A percentile compares a stretch with the other conserved stretches of the same genome.
These are phyloP conservation scores for Coniochaeta sp. DNA, from an alignment of 2,329 filamentous ascomycete genomes.

Conservation along the genomic window DNA sequence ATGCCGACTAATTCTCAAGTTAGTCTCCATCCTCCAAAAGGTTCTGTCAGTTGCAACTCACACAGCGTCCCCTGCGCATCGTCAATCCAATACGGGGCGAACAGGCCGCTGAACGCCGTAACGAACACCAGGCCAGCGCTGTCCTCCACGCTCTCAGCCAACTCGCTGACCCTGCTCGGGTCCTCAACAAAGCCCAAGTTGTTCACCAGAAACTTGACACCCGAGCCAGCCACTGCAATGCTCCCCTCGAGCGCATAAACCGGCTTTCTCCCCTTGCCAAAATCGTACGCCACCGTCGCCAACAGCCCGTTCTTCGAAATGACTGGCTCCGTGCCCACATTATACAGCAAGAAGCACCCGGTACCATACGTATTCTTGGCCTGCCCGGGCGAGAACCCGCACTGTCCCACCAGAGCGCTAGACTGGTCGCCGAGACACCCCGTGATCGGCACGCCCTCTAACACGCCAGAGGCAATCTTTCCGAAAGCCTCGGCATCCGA, in stretches of 20 bases:
- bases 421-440: conserved; percentile 85
- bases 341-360: conserved; percentile 83
- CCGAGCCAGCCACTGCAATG: conserved; percentile 74
- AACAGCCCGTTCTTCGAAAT: conserved; percentile 77
- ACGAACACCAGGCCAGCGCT: conserved; percentile 83
- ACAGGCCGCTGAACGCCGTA: conserved; percentile 84
- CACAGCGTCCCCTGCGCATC: conserved; percentile 83
- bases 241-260: conserved; percentile 80
- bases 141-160: conserved; percentile 51
- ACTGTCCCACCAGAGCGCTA: conserved; percentile 76
- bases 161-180: conserved; percentile 38
- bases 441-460: conserved; percentile 67
- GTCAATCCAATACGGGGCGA: conserved; percentile 92
- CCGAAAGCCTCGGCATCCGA: conserved; percentile 70
- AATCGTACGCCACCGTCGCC: conserved; percentile 81
- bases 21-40: conserved; percentile 7
- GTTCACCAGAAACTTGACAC: conserved; percentile 65
- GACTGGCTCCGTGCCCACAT: conserved; percentile 77
- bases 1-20: conserved; percentile 52
- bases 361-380: conserved; percentile 93
- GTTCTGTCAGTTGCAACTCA: conserved; percentile 28
- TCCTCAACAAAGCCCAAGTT: conserved; percentile 54
- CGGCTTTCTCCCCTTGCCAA: conserved; percentile 51
- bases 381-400: conserved; percentile 71
- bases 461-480: conserved; percentile 51